Conservation (phyloP, 192 early-diverging fungal genomes). For the Gryganskiella cystojenkinii region DNA sequence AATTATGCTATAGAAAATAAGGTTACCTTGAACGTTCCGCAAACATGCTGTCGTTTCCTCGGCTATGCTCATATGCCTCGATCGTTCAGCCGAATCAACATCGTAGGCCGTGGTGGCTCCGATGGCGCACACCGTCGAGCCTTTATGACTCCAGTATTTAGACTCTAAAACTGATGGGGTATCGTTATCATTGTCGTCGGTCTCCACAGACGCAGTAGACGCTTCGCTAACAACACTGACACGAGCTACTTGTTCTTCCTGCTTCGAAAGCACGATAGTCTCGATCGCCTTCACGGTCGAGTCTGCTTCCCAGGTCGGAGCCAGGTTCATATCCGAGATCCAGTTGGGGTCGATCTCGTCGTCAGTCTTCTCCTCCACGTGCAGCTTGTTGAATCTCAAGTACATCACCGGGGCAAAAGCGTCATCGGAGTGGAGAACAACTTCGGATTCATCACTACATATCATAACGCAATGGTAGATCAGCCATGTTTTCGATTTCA, state of each 20-base stretch:
- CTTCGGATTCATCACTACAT: conserved; percentile 75
- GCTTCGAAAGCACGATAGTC: conserved; percentile 18
- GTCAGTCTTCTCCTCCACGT: conserved; percentile 72
- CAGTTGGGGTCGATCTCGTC: conserved; percentile 42
- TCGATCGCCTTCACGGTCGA: conserved; percentile 20
- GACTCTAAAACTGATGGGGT: neutral
- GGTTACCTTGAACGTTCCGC: conserved; percentile 55
- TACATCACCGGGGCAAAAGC: conserved; percentile 87
- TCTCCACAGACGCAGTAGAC: neutral
- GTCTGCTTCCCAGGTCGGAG: conserved; percentile 39
- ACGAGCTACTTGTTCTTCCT: neutral
- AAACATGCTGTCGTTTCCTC: conserved; percentile 63
- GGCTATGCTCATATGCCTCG: conserved; percentile 38
- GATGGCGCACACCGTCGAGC: conserved; percentile 37
- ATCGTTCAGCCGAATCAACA: neutral
- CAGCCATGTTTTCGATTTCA: neutral
- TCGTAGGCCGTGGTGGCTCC: conserved; percentile 60
- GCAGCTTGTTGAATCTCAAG: conserved; percentile 73
- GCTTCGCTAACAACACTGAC: neutral
- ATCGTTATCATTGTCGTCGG: neutral
- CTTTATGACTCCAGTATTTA: conserved; percentile 15
- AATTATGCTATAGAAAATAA: too few species aligned
- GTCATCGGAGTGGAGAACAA: conserved; percentile 84
- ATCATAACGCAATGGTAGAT: conserved; percentile 7
- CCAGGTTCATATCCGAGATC: conserved; percentile 35